Evolutionary conservation across 805 yeast genomes (phyloP).

Genomic region (Candida chauliodis): DNA sequence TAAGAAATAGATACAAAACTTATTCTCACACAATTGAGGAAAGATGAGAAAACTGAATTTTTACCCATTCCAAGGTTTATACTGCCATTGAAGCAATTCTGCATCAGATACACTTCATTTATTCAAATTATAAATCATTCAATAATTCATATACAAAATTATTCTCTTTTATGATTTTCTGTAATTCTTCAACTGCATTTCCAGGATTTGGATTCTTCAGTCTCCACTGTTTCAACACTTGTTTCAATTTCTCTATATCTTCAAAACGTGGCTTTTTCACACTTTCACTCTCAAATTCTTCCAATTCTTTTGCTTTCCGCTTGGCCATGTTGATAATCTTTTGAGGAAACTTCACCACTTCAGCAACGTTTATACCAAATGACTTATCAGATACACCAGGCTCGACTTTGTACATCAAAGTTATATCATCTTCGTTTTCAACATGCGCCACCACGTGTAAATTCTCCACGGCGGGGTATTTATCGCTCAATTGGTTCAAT

Average conservation of each 20-base stretch:
- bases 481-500: conserved; percentile 72
- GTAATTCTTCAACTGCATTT: conserved; percentile 19
- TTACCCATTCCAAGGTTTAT: no score
- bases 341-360: conserved; percentile 85
- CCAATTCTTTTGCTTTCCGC: conserved; percentile 81
- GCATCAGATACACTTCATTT: no score
- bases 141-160: conserved; percentile 45
- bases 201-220: conserved; percentile 41
- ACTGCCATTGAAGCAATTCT: no score
- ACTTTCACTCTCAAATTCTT: conserved; percentile 34
- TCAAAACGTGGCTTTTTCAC: conserved; percentile 47
- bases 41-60: no score
- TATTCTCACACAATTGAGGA: no score
- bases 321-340: conserved; percentile 95
- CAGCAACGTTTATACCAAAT: conserved; percentile 97
- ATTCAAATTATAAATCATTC: conserved; percentile 5
- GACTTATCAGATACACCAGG: conserved; percentile 95
- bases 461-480: conserved; percentile 64
- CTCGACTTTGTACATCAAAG: conserved; percentile 89
- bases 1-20: no score
- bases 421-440: conserved; percentile 65
- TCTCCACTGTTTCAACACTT: conserved; percentile 55
- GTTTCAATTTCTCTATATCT: conserved; percentile 52
- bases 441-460: conserved; percentile 93
- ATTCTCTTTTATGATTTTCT: conserved; percentile 23